Base-by-base conservation (phyloP, 768 basidiomycete genomes). In the Auricularia sp. region DNA sequence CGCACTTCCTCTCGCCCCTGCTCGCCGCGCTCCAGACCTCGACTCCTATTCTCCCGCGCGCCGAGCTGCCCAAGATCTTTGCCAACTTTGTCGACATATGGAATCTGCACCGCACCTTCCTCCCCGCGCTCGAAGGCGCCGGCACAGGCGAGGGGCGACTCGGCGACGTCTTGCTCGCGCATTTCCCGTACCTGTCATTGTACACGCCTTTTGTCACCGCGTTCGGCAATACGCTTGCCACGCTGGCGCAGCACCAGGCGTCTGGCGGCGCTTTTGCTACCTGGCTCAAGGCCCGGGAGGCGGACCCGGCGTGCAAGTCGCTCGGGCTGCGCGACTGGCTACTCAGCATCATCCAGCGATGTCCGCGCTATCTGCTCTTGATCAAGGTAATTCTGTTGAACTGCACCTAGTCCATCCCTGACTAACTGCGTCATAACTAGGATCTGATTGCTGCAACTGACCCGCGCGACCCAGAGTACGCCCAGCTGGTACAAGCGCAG, bases 81-180 rank as follows among this genome's bases (percentile, higher is more conserved):
- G 89, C 88, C 67, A 93, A 93, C 73, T 92, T 94, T 68, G 87
- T 92, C 71, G 92, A 94, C 74, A 93, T 94, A 39, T 92, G 89
- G 92, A 93, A 92, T 70, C 80, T 92, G 54, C 90, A 92, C 75
- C 88, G 83, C 62, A 83, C 24, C 2, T 88, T 92, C 75, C 84
- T 85, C 65, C 77, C 82, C 5, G 82, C 86, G 2, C 79, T 92
- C 35, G 79, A 83, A 7, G 73, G 76, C 51, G 77, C 83, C 61
- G 69, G 80, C 65, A 54, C 54, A 7, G 56, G 29, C 29, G 56
- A 29, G 33, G 56, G 21, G 11, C 56, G 29, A 13, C 47, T 65
- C 37, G 64, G 36, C 18, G 58, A 33, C 34, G 73, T 88, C 33
- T 81, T 95, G 42, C 80, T 89, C 42, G 81, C 88, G 1, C 92